These are phyloP conservation scores for Zygnema cylindricum DNA, from an alignment of 139 green algal genomes.

Conservation along the genomic window DNA sequence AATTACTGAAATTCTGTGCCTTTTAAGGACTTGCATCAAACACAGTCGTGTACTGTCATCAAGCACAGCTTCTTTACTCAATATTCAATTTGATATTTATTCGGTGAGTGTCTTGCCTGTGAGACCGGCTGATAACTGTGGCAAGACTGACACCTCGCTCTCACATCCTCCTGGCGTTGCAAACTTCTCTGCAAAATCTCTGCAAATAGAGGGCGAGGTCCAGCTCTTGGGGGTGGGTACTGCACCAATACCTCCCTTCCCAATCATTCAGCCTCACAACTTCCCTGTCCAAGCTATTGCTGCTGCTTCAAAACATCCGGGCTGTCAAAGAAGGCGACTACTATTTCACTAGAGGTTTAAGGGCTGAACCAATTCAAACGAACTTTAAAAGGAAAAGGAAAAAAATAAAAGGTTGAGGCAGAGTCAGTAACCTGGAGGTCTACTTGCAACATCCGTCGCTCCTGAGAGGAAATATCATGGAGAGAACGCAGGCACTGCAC, in stretches of 20 bases:
- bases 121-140: constrained; percentile 77
- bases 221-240: constrained; percentile 37
- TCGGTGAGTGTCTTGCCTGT: constrained; percentile 63
- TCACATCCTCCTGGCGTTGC: constrained; percentile 65
- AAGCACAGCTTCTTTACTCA: too few species aligned
- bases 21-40: constrained; percentile 15
- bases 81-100: too few species aligned
- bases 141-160: constrained; percentile 84
- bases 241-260: too few species aligned
- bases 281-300: too few species aligned
- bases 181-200: constrained; percentile 69
- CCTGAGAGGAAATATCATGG: constrained; percentile 15
- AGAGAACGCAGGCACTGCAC: constrained; percentile 40
- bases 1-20: neutral
- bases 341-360: too few species aligned
- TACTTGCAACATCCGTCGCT: constrained; percentile 27
- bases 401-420: too few species aligned
- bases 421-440: constrained; percentile 60
- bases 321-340: too few species aligned
- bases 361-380: too few species aligned
- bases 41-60: too few species aligned
- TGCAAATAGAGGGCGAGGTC: constrained; percentile 29
- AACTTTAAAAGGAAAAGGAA: too few species aligned
- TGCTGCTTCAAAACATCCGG: too few species aligned
- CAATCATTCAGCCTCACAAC: too few species aligned